A percentile compares a stretch with the other conserved stretches of the same genome.
Evolutionary conservation across 2,329 filamentous ascomycete genomes (phyloP).

Genomic region (Beauveria scarabaeidicola): DNA sequence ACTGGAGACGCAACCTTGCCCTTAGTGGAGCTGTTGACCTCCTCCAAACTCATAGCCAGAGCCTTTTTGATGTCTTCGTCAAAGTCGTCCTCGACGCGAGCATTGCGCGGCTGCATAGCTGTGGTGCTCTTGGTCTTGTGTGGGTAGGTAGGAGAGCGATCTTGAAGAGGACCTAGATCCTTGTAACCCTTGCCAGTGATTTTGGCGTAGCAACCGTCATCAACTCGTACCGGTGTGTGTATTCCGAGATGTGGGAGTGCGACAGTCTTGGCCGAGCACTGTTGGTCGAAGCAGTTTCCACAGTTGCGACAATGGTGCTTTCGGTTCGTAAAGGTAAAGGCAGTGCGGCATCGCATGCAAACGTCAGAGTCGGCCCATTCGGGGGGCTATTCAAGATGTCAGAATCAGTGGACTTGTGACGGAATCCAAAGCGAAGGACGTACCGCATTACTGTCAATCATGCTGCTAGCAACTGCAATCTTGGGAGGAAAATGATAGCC

Average conservation of each 20-base stretch:
- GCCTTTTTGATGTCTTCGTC: conserved; percentile 93
- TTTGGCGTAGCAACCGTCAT: conserved; percentile 90
- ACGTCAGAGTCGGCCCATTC: conserved; percentile 98
- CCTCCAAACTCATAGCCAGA: conserved; percentile 93
- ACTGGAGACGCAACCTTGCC: conserved; percentile 59
- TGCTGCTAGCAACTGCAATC: conserved; percentile 81
- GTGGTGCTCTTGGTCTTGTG: conserved; percentile 58
- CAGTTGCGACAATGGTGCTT: conserved; percentile 99
- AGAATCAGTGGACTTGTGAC: neutral
- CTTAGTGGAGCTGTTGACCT: conserved; percentile 66
- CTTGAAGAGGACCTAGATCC: conserved; percentile 34
- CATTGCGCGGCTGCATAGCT: conserved; percentile 81
- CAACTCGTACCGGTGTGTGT: conserved; percentile 80
- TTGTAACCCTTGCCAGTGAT: conserved; percentile 60
- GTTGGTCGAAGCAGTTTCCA: conserved; percentile 92
- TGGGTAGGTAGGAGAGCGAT: conserved; percentile 41
- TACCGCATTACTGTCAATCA: conserved; percentile 93
- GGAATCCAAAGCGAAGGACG: neutral
- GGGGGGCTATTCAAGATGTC: conserved; percentile 54
- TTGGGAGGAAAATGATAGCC: conserved; percentile 85
- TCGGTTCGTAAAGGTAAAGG: conserved; percentile 95
- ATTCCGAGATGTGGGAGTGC: conserved; percentile 91
- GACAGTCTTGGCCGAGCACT: conserved; percentile 83
- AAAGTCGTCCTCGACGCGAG: conserved; percentile 80
- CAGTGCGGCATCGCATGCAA: conserved; percentile 92